Evolutionary conservation across 2,329 filamentous ascomycete genomes (phyloP), one percentile per base, ranked within the genome.

Genomic region (Phyllosticta capitalensis): DNA sequence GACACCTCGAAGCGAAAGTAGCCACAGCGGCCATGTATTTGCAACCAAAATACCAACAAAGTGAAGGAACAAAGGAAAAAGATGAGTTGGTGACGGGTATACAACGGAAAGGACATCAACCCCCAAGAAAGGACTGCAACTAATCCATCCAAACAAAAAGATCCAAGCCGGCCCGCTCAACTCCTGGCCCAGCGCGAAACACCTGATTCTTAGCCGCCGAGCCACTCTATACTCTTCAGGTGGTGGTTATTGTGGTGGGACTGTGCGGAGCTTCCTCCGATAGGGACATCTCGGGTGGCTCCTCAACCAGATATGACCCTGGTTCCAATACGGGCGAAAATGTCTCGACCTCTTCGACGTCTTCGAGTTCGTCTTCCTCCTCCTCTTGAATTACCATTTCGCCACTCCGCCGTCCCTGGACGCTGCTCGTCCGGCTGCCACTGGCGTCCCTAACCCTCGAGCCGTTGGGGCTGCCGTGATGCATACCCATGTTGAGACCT

Each of bases 401-500:
- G 9, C 84, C 86, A 58, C 87, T 91, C 22, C 85, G 76, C 26
- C 88, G 78, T 0, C 87, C 87, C 55, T 85, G 73, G 2, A 84
- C 81, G 65, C 87, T 90, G 1, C 81, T 81, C 5, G 72, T 73
- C 4, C 75, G 60, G 51, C 66, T 70, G 24, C 61, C 61, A 9
- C 57, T 62, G 14, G 63, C 63, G 6, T 61, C 62, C 14, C 66
- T 63, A 45, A 54, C 54, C 24, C 62, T 60, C 81, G 79, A 55
- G 61, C 33, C 51, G 60, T 52, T 61, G 55, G 48, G 63, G 56
- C 63, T 66, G 20, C 63, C 68, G 62, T 63, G 72, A n/a, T 45
- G 38, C 17, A 45, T 45, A 5, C 28, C 28, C n/a, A 68, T 75
- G 57, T 77, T 78, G 53, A 85, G 61, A 26, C 65, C 69, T 0